Percentiles rank a stretch among this genome's conserved stretches.
Conservation (phyloP, 1,139 yeast genomes). For the Debaryomyces udenii region DNA sequence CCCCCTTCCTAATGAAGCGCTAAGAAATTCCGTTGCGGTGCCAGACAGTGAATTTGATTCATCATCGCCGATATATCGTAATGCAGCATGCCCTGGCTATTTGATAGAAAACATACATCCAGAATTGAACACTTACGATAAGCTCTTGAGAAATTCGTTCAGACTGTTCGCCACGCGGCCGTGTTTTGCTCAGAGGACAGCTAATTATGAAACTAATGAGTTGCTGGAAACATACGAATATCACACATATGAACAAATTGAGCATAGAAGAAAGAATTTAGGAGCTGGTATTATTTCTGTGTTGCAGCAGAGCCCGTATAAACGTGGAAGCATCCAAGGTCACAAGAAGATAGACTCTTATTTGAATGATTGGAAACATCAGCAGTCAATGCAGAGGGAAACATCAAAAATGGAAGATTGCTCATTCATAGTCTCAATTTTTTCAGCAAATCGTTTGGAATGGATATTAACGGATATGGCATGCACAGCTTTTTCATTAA, state of each 20-base stretch:
- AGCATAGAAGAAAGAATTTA: slow-evolving; percentile 24
- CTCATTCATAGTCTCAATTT: slow-evolving; percentile 36
- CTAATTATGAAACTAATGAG: slow-evolving; percentile 27
- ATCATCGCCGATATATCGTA: too few species aligned
- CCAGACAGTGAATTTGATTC: too few species aligned
- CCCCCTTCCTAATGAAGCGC: too few species aligned
- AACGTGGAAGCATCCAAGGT: slow-evolving; percentile 26
- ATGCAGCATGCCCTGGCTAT: too few species aligned
- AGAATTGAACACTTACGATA: slow-evolving; percentile 33
- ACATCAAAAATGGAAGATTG: slow-evolving; percentile 21
- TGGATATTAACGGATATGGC: slow-evolving; percentile 42
- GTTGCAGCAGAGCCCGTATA: slow-evolving; percentile 32
- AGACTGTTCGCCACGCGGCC: slow-evolving; percentile 24
- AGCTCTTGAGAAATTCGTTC: slow-evolving; percentile 27
- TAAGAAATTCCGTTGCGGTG: too few species aligned
- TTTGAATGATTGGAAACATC: slow-evolving; percentile 15
- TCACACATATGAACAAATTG: slow-evolving; percentile 14
- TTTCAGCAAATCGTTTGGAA: slow-evolving; percentile 34
- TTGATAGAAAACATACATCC: too few species aligned
- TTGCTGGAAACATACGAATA: slow-evolving; percentile 23
- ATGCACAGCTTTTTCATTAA: slow-evolving; percentile 34
- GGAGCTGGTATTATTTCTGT: slow-evolving; percentile 38
- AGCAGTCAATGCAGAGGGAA: slow-evolving; percentile 21
- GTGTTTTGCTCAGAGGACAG: slow-evolving; percentile 34
- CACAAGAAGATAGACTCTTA: slow-evolving; percentile 24